Evolutionary conservation across 2,329 filamentous ascomycete genomes (phyloP), one percentile per base, ranked within the genome.

Genomic region (Phyllosticta citrichinensis): DNA sequence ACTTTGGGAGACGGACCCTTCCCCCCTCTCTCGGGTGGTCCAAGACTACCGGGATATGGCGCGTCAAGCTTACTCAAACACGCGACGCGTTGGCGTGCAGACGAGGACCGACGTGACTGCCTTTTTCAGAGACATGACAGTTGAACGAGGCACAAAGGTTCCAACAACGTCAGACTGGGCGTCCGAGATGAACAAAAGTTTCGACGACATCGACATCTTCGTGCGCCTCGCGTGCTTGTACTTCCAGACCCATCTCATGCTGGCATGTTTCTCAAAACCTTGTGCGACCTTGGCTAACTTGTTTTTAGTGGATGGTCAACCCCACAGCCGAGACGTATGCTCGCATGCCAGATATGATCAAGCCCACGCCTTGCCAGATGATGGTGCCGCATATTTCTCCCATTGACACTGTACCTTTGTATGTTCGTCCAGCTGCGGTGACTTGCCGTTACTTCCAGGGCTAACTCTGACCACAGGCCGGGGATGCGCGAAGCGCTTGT

Each of bases 301-400:
- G 22, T 47, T 40, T 40, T 25, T 27, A 60, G 58, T 60, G 58
- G 58, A 60, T 60, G 58, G 55, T 60, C 53, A 56, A 60, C 19
- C 58, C 58, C 19, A 60, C 58, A 12, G 58, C 58, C 11, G 58
- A 60, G 40, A 60, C 58, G 52, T 60, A 60, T n/a, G 35, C 58
- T 19, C 30, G 25, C 27, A 60, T 60, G 58, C 58, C 58, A 17
- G 58, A 60, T 19, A 19, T 60, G 27, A 60, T 60, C 58, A 56
- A 60, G 20, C 58, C 58, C 19, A 60, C 58, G 10, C 58, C 58
- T 22, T 50, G 40, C 25, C 58, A 60, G n/a, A 60, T 60, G 58
- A 60, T 60, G 58, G 58, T 60, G 4, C 58, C 58, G 47, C 58
- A 60, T 24, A 56, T 56, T 25, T 56, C 58, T 4, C 58, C 58